A percentile compares a stretch with the other conserved stretches of the same genome.
These are phyloP conservation scores for Diaporthe helianthi DNA, from an alignment of 2,329 filamentous ascomycete species.

Conservation along the genomic window DNA sequence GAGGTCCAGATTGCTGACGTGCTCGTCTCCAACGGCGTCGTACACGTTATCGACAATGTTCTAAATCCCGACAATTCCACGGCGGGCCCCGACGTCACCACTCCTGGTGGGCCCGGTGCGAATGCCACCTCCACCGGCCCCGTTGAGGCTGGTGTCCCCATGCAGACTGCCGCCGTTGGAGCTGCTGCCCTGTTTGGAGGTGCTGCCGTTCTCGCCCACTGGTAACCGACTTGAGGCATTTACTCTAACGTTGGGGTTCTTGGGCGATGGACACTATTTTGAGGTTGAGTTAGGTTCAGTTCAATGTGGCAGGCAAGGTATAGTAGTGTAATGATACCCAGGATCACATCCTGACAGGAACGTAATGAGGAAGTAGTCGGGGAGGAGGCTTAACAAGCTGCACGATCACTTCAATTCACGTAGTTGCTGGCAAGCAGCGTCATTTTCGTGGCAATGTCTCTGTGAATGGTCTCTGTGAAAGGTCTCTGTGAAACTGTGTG, in stretches of 20 bases:
- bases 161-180: constrained; percentile 29
- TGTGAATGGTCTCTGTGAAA: neutral
- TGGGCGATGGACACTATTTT: too few relatives aligned
- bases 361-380: neutral
- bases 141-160: constrained; percentile 5
- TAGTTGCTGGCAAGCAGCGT: neutral
- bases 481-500: neutral
- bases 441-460: neutral
- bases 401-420: neutral
- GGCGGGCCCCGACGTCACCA: constrained; percentile 47
- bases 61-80: constrained; percentile 51
- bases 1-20: constrained; percentile 60
- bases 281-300: too few relatives aligned
- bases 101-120: constrained; percentile 31
- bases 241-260: neutral
- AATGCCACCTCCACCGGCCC: neutral
- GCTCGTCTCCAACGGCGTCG: constrained; percentile 62
- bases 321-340: constrained; percentile 10
- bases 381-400: too few relatives aligned
- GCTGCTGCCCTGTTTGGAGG: constrained; percentile 30
- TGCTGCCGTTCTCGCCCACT: constrained; percentile 24
- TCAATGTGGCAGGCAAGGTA: too few relatives aligned
- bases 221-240: neutral
- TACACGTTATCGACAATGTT: constrained; percentile 64
- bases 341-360: neutral